These are phyloP conservation scores for Halteria grandinella DNA, from an alignment of 73 alveolate genomes.

Conservation along the genomic window DNA sequence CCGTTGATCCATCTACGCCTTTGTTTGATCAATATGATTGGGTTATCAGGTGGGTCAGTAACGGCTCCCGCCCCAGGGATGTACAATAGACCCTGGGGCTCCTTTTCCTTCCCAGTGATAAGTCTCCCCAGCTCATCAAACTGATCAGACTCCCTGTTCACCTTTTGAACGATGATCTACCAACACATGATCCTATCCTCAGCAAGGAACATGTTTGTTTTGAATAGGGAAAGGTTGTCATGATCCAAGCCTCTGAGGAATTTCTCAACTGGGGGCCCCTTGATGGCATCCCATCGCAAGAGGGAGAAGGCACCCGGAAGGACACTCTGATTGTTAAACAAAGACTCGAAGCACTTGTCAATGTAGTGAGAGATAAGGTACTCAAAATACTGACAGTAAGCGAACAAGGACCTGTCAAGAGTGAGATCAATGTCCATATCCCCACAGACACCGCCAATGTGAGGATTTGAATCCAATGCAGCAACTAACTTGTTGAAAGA, in stretches of 20 bases:
- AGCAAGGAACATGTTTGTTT: conserved; percentile 69
- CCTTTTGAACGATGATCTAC: conserved; percentile 48
- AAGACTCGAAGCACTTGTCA: conserved; percentile 58
- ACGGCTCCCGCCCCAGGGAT: conserved; percentile 64
- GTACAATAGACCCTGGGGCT: conserved; percentile 22
- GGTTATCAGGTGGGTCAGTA: conserved; percentile 69
- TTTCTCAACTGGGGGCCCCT: conserved; percentile 57
- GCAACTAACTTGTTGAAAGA: conserved; percentile 35
- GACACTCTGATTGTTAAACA: conserved; percentile 54
- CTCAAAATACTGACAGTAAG: conserved; percentile 45
- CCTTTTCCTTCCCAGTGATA: conserved; percentile 8
- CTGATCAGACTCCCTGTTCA: too few species aligned
- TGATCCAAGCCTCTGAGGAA: too few species aligned
- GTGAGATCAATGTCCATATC: conserved; percentile 63
- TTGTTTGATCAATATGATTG: conserved; percentile 60
- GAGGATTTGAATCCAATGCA: conserved; percentile 38
- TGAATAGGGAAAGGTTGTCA: too few species aligned
- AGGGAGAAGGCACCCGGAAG: conserved; percentile 71
- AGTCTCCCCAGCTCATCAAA: too few species aligned
- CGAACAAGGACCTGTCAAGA: not conserved
- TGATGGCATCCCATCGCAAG: conserved; percentile 65
- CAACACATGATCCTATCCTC: conserved; percentile 77
- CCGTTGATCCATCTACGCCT: conserved; percentile 81
- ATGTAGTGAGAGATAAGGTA: conserved; percentile 60
- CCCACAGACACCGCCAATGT: conserved; percentile 71